phyloP scores from a whole-genome alignment of 2,329 filamentous ascomycete genomes.

The Scorias spongiosa region DNA sequence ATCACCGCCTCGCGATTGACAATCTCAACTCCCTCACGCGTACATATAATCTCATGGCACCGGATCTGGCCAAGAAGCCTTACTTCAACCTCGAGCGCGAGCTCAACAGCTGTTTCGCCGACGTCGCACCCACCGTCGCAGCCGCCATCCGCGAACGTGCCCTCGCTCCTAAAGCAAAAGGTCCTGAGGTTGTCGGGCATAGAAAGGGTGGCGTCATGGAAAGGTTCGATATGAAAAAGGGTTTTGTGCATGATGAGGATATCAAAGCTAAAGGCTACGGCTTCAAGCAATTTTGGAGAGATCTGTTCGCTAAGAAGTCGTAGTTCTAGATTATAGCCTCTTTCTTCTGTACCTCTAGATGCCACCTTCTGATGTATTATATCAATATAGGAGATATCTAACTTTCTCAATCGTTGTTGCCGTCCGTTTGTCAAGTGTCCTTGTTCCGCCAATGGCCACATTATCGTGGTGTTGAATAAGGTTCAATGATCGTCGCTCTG shows the following conservation, averaged over 20 bases:
- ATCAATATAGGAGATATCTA: too few species aligned
- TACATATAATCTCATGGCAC: conserved; percentile 90
- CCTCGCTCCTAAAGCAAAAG: conserved; percentile 26
- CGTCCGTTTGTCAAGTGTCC: too few species aligned
- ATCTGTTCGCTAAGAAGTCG: conserved; percentile 41
- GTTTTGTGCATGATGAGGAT: conserved; percentile 54
- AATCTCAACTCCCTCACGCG: conserved; percentile 68
- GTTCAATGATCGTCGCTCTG: too few species aligned
- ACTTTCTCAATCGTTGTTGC: too few species aligned
- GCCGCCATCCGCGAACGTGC: conserved; percentile 59
- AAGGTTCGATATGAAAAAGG: conserved; percentile 38
- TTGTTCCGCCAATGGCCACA: too few species aligned
- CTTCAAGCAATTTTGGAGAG: conserved; percentile 76
- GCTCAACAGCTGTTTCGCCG: conserved; percentile 64
- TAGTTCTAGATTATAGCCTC: background rate
- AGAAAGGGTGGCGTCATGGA: conserved; percentile 43
- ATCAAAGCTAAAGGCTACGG: conserved; percentile 58
- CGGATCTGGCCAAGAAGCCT: conserved; percentile 79
- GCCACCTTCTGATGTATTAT: background rate
- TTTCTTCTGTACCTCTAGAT: background rate
- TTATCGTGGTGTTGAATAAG: too few species aligned
- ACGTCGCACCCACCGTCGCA: conserved; percentile 65
- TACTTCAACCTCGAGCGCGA: conserved; percentile 79
- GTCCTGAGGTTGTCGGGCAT: conserved; percentile 26
- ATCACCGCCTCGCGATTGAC: conserved; percentile 59